Evolutionary conservation across 192 early-diverging fungal genomes (phyloP).

Genomic region (Chytriomyces confervae): DNA sequence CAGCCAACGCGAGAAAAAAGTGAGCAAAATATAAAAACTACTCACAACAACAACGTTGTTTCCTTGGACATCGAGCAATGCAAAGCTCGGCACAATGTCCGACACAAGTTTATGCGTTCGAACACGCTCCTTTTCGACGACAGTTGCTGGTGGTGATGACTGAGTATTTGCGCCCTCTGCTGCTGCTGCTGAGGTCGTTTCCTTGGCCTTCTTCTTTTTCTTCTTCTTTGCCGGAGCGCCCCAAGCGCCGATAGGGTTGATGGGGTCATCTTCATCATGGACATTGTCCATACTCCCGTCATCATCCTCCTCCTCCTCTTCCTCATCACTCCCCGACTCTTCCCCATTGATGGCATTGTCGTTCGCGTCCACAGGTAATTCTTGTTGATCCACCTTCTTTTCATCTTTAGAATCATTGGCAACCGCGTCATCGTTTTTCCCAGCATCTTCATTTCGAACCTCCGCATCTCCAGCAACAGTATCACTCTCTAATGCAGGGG

Average conservation of each 20-base stretch:
- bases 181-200: not conserved
- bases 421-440: not conserved
- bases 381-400: not conserved
- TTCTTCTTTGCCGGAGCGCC: not conserved
- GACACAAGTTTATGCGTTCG: conserved; percentile 28
- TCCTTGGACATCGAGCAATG: conserved; percentile 91
- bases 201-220: not conserved
- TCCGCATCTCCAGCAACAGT: conserved; percentile 2
- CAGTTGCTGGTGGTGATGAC: not conserved
- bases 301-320: conserved; percentile 2
- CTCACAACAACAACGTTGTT: conserved; percentile 65
- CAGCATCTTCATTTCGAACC: not conserved
- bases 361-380: not conserved
- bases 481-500: not conserved
- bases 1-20: not conserved
- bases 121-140: conserved; percentile 20
- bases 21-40: not conserved
- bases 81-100: conserved; percentile 87
- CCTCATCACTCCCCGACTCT: not conserved
- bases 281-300: not conserved
- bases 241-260: not conserved
- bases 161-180: not conserved
- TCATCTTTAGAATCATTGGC: not conserved
- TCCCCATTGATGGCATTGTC: not conserved
- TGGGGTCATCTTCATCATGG: not conserved